Percentiles rank a stretch among this genome's conserved stretches.
Conservation (phyloP, 2,329 filamentous ascomycete species). For the Ceratocystis alfenasii region DNA sequence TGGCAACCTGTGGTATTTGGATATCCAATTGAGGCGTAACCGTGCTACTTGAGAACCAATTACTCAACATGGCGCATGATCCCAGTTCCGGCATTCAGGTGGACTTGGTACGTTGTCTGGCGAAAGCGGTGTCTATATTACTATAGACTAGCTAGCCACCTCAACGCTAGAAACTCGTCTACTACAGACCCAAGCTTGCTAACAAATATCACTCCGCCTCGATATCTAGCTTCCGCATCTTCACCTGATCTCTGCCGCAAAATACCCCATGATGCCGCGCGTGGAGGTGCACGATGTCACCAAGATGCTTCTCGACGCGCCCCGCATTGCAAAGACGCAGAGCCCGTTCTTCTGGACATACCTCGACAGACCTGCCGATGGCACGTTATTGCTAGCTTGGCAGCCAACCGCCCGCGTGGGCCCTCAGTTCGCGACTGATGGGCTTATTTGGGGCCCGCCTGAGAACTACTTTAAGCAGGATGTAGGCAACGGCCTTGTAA, state of each 20-base stretch:
- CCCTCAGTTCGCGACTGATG: conserved; percentile 75
- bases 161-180: too few relatives aligned
- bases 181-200: not conserved
- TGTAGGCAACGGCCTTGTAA: conserved; percentile 47
- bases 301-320: conserved; percentile 71
- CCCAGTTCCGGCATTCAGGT: conserved; percentile 35
- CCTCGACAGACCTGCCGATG: conserved; percentile 69
- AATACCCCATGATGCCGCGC: conserved; percentile 61
- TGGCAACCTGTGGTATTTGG: too few relatives aligned
- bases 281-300: conserved; percentile 67
- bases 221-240: conserved; percentile 63
- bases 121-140: not conserved
- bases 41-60: too few relatives aligned
- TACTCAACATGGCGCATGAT: conserved; percentile 32
- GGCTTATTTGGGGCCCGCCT: conserved; percentile 76
- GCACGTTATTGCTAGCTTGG: conserved; percentile 76
- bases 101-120: conserved; percentile 31
- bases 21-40: too few relatives aligned
- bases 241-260: conserved; percentile 73
- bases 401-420: conserved; percentile 62
- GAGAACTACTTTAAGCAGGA: conserved; percentile 70
- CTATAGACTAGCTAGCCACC: not conserved
- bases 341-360: conserved; percentile 91
- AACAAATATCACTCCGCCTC: not conserved
- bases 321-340: conserved; percentile 71